Evolutionary conservation across 768 basidiomycete species (phyloP), one percentile per base, ranked within the genome.

Genomic region (Suillus fuscotomentosus): DNA sequence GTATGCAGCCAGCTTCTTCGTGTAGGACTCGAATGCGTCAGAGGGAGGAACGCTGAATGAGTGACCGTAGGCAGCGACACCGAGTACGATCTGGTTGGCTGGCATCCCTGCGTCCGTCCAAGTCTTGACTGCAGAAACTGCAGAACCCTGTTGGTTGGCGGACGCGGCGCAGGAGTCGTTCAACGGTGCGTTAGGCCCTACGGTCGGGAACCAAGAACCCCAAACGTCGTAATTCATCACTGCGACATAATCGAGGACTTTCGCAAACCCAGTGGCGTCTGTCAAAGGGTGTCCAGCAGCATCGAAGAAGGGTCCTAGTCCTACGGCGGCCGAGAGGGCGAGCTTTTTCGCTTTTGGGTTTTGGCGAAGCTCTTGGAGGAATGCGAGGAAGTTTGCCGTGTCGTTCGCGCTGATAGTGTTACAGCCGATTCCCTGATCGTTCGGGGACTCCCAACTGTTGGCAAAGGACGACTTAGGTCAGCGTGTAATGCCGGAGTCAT

Each of bases 391-490:
- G 74, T 97, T 96, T 39, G 83, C 78, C 0, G 88, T 85, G 73
- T 99, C 96, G 61, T 81, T 65, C 1, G 61, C 8, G 24, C 73
- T 75, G 64, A 88, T 81, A 0, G 73, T 73, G 73, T 97, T 97
- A 68, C 91, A 91, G 1, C 85, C 86, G 1, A 89, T 80, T 41
- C 94, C 93, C 60, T 80, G 76, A 5, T 75, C 68, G 62, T 82
- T 84, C 1, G 95, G 94, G 72, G 90, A 95, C 76, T 97, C 95
- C 94, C 94, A 96, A 70, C 92, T 94, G 60, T 34, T 31, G 47
- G 15, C 61, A 65, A n/a, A 15, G 14, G 14, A 24, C 7, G 14
- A 48, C n/a, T n/a, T 2, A 1, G 17, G 3, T 74, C 6, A 71
- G 55, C 22, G 31, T 1, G 1, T 51, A n/a, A 22, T 8, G 53